Percentiles rank a stretch among this genome's conserved stretches.
phyloP scores from a whole-genome alignment of 345 rosid species.

The Populus euphratica region DNA sequence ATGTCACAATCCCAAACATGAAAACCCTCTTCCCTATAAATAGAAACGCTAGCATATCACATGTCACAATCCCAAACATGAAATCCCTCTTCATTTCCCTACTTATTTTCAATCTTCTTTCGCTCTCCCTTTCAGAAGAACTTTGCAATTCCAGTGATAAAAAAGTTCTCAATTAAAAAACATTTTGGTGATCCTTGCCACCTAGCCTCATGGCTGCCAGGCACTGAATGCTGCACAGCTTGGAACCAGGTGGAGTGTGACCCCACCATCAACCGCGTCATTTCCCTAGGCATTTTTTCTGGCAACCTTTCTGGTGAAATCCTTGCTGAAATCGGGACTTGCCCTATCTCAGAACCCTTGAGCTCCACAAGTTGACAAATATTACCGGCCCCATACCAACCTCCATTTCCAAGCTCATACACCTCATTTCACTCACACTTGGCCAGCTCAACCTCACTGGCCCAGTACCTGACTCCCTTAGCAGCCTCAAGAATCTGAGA shows the following conservation, averaged over 20 bases:
- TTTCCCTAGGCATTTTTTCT: conserved; percentile 45
- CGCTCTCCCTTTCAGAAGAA: conserved; percentile 37
- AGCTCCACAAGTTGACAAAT: conserved; percentile 48
- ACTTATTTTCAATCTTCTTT: conserved; percentile 23
- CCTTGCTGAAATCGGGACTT: conserved; percentile 61
- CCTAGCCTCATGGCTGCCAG: conserved; percentile 60
- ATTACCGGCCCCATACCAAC: conserved; percentile 54
- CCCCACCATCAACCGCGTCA: conserved; percentile 53
- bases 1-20: conserved; percentile 1
- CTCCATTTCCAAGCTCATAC: conserved; percentile 7
- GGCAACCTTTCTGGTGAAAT: conserved; percentile 58
- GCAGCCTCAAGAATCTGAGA: conserved; percentile 13
- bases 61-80: conserved; percentile 2
- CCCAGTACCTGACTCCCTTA: conserved; percentile 20
- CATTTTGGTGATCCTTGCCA: conserved; percentile 60
- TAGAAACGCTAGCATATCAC: background rate
- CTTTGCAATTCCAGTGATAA: conserved; percentile 61
- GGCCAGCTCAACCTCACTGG: conserved; percentile 18
- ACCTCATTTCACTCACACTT: conserved; percentile 4
- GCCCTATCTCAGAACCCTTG: conserved; percentile 44
- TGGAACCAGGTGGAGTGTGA: conserved; percentile 73
- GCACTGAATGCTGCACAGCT: conserved; percentile 53
- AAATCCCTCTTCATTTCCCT: conserved; percentile 17
- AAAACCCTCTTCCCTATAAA: background rate
- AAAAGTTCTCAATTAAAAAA: conserved; percentile 50